Evolutionary conservation across 2,329 filamentous ascomycete genomes (phyloP), one percentile per base, ranked within the genome.

Genomic region (Zarea fungicola): DNA sequence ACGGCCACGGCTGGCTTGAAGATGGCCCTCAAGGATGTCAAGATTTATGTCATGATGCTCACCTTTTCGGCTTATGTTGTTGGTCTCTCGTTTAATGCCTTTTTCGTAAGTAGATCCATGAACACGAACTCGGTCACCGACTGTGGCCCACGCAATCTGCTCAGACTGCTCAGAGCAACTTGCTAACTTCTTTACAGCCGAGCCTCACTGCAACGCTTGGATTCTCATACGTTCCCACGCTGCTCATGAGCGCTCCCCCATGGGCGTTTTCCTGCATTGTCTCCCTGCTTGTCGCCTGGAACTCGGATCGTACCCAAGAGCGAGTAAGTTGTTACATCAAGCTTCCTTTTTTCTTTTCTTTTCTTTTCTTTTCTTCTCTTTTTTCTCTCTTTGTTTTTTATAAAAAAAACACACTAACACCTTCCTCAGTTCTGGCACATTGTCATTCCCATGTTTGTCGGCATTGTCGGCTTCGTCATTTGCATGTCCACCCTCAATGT

Each of bases 31-130:
- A 80, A 77, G 61, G 81, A 84, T 53, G 14, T 66, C 54, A 84
- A 83, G 67, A 79, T 83, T 53, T 84, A 82, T 57, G 57, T 84
- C 52, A 77, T 84, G 76, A 82, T 81, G 73, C 48, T 83, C 6
- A 79, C 78, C 1, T 77, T 83, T 50, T 79, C 77, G 3, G 76
- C 78, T 4, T 83, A 83, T 52, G 78, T 83, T 7, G 70, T 82
- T 6, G 79, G 80, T 3, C 61, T 72, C 32, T 76, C 77, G 0
- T 81, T 80, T 62, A 80, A 80, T 54, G 76, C 76, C 34, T 83
- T 80, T 62, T 81, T 81, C 62, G 67, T 71, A 58, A 60, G 66
- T 65, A 2, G 8, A 22, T 6, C 10, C 1, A 18, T 42, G 9
- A 16, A 7, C 34, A 6, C 2, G 22, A 0, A 21, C 7, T 13